phyloP scores from a whole-genome alignment of 1,139 yeast genomes.

The Hyphopichia burtonii region DNA sequence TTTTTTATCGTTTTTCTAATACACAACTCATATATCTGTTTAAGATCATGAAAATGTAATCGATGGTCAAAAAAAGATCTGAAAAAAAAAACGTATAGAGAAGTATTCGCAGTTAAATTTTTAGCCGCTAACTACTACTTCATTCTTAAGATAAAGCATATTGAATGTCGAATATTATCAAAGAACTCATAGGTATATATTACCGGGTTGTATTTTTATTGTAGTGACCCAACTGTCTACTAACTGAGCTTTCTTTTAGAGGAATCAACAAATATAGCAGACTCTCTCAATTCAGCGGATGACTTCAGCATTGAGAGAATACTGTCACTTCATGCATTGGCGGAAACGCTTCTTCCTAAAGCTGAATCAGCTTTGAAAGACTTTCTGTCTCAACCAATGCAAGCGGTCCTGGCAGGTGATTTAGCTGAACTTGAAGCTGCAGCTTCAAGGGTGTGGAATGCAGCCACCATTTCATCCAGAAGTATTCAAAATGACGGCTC shows the following conservation, averaged over 20 bases:
- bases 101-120: neutral
- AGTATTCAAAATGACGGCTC: slow-evolving; percentile 4
- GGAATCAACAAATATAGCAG: neutral
- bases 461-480: slow-evolving; percentile 14
- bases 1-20: slow-evolving; percentile 14
- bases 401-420: too few relatives aligned
- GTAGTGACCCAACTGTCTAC: neutral
- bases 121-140: too few relatives aligned
- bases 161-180: too few relatives aligned
- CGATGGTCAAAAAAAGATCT: too few relatives aligned
- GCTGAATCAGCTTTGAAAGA: slow-evolving; percentile 9
- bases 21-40: slow-evolving; percentile 10
- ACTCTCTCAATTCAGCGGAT: neutral
- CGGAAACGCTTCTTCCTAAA: slow-evolving; percentile 8
- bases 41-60: too few relatives aligned
- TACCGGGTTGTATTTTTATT: neutral
- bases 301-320: neutral
- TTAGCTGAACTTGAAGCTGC: slow-evolving; percentile 10
- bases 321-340: slow-evolving; percentile 6
- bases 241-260: too few relatives aligned
- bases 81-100: too few relatives aligned
- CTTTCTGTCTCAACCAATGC: too few relatives aligned
- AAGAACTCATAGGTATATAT: slow-evolving; percentile 7
- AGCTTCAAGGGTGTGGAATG: slow-evolving; percentile 27
- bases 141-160: too few relatives aligned